Evolutionary conservation across 78 protist species (phyloP).

Genomic region (Dictyostelium brefeldianum): DNA sequence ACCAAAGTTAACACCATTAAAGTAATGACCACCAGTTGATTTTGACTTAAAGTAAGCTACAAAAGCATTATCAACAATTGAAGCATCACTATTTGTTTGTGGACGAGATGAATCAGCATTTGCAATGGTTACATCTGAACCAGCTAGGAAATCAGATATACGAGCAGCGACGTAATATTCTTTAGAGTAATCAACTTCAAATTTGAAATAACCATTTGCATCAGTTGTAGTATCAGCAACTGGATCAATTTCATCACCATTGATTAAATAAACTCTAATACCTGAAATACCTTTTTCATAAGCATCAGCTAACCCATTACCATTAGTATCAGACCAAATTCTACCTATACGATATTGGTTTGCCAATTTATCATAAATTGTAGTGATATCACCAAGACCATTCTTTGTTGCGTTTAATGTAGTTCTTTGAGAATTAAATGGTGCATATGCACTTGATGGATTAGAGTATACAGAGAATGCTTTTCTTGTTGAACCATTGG

Average conservation of each 20-base stretch:
- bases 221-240: neutral
- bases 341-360: constrained; percentile 46
- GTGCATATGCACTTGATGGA: neutral
- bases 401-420: neutral
- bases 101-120: neutral
- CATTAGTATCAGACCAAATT: constrained; percentile 46
- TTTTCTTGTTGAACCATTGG: constrained; percentile 23
- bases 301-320: constrained; percentile 64
- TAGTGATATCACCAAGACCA: constrained; percentile 67
- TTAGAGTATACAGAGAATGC: constrained; percentile 33
- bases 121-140: neutral
- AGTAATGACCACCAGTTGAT: constrained; percentile 35
- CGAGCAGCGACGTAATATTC: neutral
- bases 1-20: constrained; percentile 52
- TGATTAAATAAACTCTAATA: neutral
- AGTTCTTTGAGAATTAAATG: constrained; percentile 19
- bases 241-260: neutral
- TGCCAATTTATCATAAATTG: neutral
- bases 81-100: neutral
- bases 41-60: neutral
- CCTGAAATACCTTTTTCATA: constrained; percentile 37
- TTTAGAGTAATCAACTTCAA: neutral
- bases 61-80: neutral
- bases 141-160: neutral
- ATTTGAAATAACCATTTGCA: constrained; percentile 27